Conservation (phyloP, 2,329 filamentous ascomycete genomes). For the Talaromyces sp. region DNA sequence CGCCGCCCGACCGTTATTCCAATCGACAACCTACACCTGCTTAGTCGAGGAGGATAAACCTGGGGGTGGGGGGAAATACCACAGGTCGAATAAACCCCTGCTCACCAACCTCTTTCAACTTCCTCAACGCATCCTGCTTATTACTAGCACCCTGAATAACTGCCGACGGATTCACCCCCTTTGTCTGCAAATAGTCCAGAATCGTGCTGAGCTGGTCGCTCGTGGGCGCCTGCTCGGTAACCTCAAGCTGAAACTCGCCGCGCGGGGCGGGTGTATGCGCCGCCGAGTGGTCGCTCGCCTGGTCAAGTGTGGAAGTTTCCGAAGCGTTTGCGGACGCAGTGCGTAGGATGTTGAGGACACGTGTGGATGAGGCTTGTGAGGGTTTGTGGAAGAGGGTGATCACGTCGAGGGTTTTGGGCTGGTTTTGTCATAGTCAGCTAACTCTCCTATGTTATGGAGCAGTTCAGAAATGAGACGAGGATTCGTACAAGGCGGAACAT, state of each 20-base stretch:
- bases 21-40: constrained; percentile 63
- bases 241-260: constrained; percentile 77
- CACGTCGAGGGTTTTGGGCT: constrained; percentile 81
- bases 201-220: constrained; percentile 77
- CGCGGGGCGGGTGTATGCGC: constrained; percentile 34
- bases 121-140: constrained; percentile 72
- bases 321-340: constrained; percentile 67
- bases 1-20: constrained; percentile 81
- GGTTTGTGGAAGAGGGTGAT: constrained; percentile 95
- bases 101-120: constrained; percentile 63
- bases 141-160: constrained; percentile 70
- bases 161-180: constrained; percentile 59
- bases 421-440: constrained; percentile 4
- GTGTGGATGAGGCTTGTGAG: constrained; percentile 63
- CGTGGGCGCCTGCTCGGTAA: constrained; percentile 76
- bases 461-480: background rate
- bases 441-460: background rate
- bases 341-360: constrained; percentile 72
- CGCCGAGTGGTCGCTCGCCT: constrained; percentile 58
- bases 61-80: constrained; percentile 41
- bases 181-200: constrained; percentile 64
- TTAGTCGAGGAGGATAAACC: background rate
- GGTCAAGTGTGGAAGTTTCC: constrained; percentile 65
- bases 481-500: constrained; percentile 10
- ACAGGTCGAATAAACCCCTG: constrained; percentile 67